phyloP scores from a whole-genome alignment of 2,329 filamentous ascomycete genomes.

The Hypomyces perniciosus region DNA sequence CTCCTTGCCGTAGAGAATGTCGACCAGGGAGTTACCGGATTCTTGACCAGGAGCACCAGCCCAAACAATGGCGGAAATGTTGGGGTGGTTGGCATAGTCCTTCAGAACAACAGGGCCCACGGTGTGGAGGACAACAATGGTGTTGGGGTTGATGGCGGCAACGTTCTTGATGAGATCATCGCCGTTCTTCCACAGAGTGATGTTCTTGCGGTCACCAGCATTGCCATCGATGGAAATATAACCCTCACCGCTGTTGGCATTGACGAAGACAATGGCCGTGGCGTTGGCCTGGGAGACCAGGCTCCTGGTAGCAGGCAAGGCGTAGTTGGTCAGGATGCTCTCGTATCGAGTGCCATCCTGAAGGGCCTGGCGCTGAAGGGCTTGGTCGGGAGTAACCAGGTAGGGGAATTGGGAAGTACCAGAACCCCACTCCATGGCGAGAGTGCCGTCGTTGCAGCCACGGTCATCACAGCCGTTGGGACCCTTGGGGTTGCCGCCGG shows the following conservation, averaged over 20 bases:
- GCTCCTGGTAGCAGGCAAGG: slow-evolving; percentile 53
- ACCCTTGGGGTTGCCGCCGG: slow-evolving; percentile 66
- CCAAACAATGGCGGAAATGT: slow-evolving; percentile 79
- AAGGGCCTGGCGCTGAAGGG: slow-evolving; percentile 57
- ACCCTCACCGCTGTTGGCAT: slow-evolving; percentile 79
- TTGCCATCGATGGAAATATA: slow-evolving; percentile 81
- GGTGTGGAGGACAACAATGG: slow-evolving; percentile 85
- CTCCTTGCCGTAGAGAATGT: slow-evolving; percentile 76
- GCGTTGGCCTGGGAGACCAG: slow-evolving; percentile 58
- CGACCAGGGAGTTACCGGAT: slow-evolving; percentile 70
- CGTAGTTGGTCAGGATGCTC: slow-evolving; percentile 60
- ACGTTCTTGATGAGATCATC: slow-evolving; percentile 79
- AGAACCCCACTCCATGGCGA: slow-evolving; percentile 76
- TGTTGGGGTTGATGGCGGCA: slow-evolving; percentile 73
- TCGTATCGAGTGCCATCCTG: slow-evolving; percentile 55
- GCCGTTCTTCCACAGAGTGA: slow-evolving; percentile 81
- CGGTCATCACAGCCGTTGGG: slow-evolving; percentile 75
- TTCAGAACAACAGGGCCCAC: slow-evolving; percentile 72
- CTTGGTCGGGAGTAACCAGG: slow-evolving; percentile 66
- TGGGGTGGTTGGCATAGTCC: slow-evolving; percentile 67
- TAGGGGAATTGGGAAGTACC: slow-evolving; percentile 71
- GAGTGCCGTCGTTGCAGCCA: slow-evolving; percentile 51
- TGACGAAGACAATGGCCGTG: slow-evolving; percentile 81
- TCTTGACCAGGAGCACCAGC: slow-evolving; percentile 79
- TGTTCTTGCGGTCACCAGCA: slow-evolving; percentile 81